A percentile compares a stretch with the other conserved stretches of the same genome.
Conservation (phyloP, 805 yeast species). For the Metschnikowia shivogae region DNA sequence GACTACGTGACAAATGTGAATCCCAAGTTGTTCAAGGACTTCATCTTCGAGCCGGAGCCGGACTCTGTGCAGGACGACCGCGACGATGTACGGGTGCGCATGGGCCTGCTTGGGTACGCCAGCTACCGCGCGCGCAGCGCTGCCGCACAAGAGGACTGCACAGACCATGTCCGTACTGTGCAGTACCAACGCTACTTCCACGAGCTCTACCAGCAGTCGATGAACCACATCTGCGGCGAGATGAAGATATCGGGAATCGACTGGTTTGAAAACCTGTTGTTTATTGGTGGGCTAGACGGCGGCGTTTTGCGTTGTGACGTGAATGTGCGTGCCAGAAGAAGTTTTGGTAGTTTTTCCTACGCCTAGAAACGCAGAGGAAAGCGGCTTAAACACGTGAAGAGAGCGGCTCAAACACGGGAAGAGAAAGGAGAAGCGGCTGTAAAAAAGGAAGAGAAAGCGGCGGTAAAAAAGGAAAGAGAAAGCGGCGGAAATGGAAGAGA, state of each 20-base stretch:
- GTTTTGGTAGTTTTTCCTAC: constrained; percentile 52
- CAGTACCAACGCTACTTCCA: constrained; percentile 16
- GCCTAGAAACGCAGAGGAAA: constrained; percentile 16
- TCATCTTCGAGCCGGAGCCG: constrained; percentile 28
- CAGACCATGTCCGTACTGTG: constrained; percentile 1
- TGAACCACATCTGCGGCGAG: constrained; percentile 39
- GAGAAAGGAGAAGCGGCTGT: not conserved
- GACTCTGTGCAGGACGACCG: not conserved
- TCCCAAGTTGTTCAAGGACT: constrained; percentile 37
- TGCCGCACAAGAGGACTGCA: constrained; percentile 2
- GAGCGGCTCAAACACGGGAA: not conserved
- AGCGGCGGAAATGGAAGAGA: too few relatives aligned
- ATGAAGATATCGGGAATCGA: constrained; percentile 42
- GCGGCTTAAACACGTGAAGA: not conserved
- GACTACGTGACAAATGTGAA: constrained; percentile 33
- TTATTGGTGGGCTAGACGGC: constrained; percentile 46
- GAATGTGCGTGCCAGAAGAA: constrained; percentile 58
- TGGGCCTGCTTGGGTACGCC: constrained; percentile 3
- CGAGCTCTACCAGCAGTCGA: constrained; percentile 29
- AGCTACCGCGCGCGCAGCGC: not conserved
- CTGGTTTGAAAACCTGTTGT: constrained; percentile 29
- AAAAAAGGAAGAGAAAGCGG: too few relatives aligned
- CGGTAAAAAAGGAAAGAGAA: too few relatives aligned
- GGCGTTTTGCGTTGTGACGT: constrained; percentile 71
- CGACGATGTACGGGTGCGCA: not conserved